Evolutionary conservation across 352 stramenopile species (phyloP), one percentile per base, ranked within the genome.

Genomic region (Phytophthora pistaciae): DNA sequence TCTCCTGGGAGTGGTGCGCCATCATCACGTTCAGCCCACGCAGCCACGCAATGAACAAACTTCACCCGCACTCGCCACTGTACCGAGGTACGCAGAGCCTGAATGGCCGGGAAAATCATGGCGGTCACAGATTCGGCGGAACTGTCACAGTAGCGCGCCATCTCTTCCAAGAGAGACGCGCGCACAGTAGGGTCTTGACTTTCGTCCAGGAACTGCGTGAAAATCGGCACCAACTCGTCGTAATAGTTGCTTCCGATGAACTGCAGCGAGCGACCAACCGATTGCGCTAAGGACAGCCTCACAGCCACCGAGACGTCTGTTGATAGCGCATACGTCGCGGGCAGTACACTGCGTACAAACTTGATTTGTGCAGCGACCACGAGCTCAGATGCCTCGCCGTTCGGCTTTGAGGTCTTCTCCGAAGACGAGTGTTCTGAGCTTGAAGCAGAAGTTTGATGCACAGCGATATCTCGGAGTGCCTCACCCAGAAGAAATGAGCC

Each of bases 61-160:
- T 95, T 94, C 23, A 97, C 83, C 20, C 90, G 90, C 21, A 95
- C 85, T 56, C 90, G 87, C 90, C 90, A 97, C 62, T 92, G 83
- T 13, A 77, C 65, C n/a, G 88, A 94, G 36, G 82, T 77, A 31
- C 74, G 76, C 10, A 96, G 76, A 8, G 83, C 81, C 66, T 92
- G 80, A 58, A 96, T 83, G 6, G 82, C 85, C 0, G 88, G 83
- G 21, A 94, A 83, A 55, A 92, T 86, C 83, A 94, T 91, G 36
- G 80, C 72, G 16, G 79, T 76, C 20, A 97, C 74, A 40, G 80
- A 84, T 54, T 93, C 82, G 1, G 86, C 84, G 8, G 83, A 86
- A 21, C 77, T 89, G 40, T 93, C 84, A 57, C 83, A 94, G 64
- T 94, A 87, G 20, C 83, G 80, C 14, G 88, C 87, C 79, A 95